Evolutionary conservation across 2,329 filamentous ascomycete species (phyloP).

Genomic region (Trichophyton schoenleinii): DNA sequence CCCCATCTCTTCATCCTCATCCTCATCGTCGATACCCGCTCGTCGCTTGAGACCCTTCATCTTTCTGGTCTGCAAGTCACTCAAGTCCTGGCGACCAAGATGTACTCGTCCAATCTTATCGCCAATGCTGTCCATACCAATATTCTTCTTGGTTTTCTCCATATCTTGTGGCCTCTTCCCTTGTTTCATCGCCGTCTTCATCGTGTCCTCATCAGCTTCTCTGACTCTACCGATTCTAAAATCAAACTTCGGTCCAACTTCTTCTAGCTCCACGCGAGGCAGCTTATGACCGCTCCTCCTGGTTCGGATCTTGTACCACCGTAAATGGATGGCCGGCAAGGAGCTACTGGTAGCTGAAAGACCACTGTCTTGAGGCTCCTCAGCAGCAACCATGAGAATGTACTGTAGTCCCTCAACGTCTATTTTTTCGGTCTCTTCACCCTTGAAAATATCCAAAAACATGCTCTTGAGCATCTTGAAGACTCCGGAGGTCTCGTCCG

Average conservation of each 20-base stretch:
- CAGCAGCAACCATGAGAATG: constrained; percentile 67
- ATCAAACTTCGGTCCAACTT: constrained; percentile 90
- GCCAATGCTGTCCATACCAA: constrained; percentile 78
- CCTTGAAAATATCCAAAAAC: constrained; percentile 82
- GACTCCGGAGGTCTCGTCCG: constrained; percentile 63
- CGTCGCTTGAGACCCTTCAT: constrained; percentile 96
- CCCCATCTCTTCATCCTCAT: constrained; percentile 40
- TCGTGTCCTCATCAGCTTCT: constrained; percentile 63
- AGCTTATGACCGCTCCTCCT: constrained; percentile 76
- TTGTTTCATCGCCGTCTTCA: constrained; percentile 86
- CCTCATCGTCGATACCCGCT: constrained; percentile 49
- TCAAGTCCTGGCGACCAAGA: constrained; percentile 77
- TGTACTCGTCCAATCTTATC: constrained; percentile 95
- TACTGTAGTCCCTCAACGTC: constrained; percentile 94
- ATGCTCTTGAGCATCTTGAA: constrained; percentile 81
- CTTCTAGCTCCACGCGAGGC: constrained; percentile 82
- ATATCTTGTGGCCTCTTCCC: constrained; percentile 49
- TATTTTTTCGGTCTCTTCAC: constrained; percentile 64
- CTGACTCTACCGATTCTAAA: constrained; percentile 70
- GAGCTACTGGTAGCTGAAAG: constrained; percentile 18
- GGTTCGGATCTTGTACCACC: constrained; percentile 76
- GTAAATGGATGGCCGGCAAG: constrained; percentile 44
- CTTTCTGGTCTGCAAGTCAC: constrained; percentile 83
- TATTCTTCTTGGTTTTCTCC: constrained; percentile 80
- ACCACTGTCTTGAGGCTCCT: constrained; percentile 39